phyloP scores from a whole-genome alignment of 1,284 basidiomycete species.

The Ganoderma lingzhi region DNA sequence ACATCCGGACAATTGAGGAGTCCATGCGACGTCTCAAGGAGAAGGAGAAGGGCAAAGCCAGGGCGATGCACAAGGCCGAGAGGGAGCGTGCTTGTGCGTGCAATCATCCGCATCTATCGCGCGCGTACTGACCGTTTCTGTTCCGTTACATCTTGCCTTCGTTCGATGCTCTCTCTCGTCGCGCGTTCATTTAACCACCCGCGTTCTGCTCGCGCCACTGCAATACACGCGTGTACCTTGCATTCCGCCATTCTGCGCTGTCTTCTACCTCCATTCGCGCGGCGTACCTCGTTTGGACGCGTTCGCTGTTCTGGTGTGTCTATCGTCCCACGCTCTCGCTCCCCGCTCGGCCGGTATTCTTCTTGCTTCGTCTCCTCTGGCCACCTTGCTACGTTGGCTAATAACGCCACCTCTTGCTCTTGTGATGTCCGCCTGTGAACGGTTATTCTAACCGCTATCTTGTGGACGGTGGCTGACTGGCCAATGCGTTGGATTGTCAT shows the following conservation, averaged over 20 bases:
- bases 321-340: conserved; percentile 13
- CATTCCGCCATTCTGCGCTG: not conserved
- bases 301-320: not conserved
- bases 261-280: not conserved
- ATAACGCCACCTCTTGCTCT: not conserved
- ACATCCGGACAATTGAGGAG: conserved; percentile 72
- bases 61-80: conserved; percentile 70
- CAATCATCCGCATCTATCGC: conserved; percentile 25
- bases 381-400: not conserved
- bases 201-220: not conserved
- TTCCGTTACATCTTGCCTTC: conserved; percentile 6
- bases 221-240: not conserved
- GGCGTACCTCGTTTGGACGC: not conserved
- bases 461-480: not conserved
- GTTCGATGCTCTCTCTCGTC: conserved; percentile 3
- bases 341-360: not conserved
- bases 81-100: conserved; percentile 77
- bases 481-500: not conserved
- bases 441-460: conserved; percentile 11
- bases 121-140: conserved; percentile 17
- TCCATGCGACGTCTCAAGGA: conserved; percentile 76
- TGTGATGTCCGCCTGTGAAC: not conserved
- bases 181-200: conserved; percentile 17
- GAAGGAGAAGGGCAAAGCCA: conserved; percentile 79
- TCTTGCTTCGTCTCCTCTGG: not conserved